Evolutionary conservation across 495 filamentous ascomycete genomes (phyloP).

Genomic region (Lasiosphaeria ovina): DNA sequence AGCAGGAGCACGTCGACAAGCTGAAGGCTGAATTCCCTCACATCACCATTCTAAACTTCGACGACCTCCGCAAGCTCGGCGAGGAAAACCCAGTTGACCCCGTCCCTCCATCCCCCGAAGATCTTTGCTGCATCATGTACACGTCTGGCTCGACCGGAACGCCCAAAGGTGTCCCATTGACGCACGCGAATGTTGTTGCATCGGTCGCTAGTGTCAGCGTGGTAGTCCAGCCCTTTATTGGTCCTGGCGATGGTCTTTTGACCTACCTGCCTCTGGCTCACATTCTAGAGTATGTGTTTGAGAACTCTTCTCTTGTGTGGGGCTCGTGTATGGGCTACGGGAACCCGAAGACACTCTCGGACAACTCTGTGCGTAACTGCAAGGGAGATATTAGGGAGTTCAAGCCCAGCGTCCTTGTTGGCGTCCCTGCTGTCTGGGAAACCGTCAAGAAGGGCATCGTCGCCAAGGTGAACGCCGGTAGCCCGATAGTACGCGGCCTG

Average conservation of each 20-base stretch:
- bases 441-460: conserved; percentile 97
- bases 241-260: conserved; percentile 80
- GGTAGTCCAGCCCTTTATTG: conserved; percentile 80
- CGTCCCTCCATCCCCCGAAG: conserved; percentile 75
- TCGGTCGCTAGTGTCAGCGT: conserved; percentile 89
- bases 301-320: conserved; percentile 90
- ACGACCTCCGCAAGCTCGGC: conserved; percentile 79
- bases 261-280: conserved; percentile 94
- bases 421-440: conserved; percentile 97
- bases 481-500: conserved; percentile 69
- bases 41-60: conserved; percentile 76
- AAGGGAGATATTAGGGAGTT: conserved; percentile 94
- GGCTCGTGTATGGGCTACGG: conserved; percentile 97
- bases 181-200: conserved; percentile 84
- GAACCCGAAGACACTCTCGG: conserved; percentile 88
- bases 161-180: conserved; percentile 92
- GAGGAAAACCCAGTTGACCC: conserved; percentile 79
- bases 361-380: conserved; percentile 87
- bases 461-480: conserved; percentile 75
- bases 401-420: conserved; percentile 85
- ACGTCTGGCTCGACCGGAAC: conserved; percentile 97
- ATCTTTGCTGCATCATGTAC: conserved; percentile 99
- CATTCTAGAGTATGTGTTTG: conserved; percentile 97
- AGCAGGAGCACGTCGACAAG: conserved; percentile 75
- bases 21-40: conserved; percentile 68